Evolutionary conservation across 1,284 basidiomycete species (phyloP).

Genomic region (Xanthoconium separans): DNA sequence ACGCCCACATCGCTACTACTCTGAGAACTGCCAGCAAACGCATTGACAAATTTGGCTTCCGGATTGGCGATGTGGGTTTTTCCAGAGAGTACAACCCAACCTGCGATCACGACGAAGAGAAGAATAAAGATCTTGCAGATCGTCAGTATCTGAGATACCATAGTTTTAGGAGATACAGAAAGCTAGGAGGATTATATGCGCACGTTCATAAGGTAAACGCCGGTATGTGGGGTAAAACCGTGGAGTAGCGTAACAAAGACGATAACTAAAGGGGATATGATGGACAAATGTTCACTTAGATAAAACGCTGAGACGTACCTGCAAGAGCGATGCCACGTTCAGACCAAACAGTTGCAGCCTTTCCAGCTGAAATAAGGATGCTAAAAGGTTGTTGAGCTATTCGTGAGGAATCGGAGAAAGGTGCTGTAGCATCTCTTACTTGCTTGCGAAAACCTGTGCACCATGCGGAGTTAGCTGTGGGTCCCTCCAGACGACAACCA

Average conservation of each 20-base stretch:
- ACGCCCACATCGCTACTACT: slow-evolving; percentile 41
- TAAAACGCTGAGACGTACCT: slow-evolving; percentile 33
- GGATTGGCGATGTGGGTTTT: slow-evolving; percentile 43
- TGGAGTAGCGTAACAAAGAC: slow-evolving; percentile 45
- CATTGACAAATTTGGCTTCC: slow-evolving; percentile 45
- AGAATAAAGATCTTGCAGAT: slow-evolving; percentile 31
- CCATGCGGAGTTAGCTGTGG: too few species aligned
- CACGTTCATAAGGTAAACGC: slow-evolving; percentile 51
- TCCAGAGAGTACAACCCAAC: slow-evolving; percentile 54
- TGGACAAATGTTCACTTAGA: not conserved
- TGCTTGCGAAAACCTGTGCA: slow-evolving; percentile 38
- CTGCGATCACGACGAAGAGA: slow-evolving; percentile 28
- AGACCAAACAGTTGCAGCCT: slow-evolving; percentile 45
- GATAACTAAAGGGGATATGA: slow-evolving; percentile 34
- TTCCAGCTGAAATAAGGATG: slow-evolving; percentile 46
- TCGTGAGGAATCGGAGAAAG: too few species aligned
- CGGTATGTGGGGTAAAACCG: slow-evolving; percentile 43
- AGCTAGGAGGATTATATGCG: not conserved
- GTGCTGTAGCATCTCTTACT: slow-evolving; percentile 28
- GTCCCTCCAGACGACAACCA: too few species aligned
- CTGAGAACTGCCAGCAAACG: slow-evolving; percentile 50
- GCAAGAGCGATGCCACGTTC: slow-evolving; percentile 57
- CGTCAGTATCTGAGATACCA: slow-evolving; percentile 10
- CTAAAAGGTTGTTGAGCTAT: slow-evolving; percentile 26
- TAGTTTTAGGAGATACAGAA: not conserved